A percentile compares a stretch with the other conserved stretches of the same genome.
Evolutionary conservation across 306 rosid genomes (phyloP).

Genomic region (Morella rubra): DNA sequence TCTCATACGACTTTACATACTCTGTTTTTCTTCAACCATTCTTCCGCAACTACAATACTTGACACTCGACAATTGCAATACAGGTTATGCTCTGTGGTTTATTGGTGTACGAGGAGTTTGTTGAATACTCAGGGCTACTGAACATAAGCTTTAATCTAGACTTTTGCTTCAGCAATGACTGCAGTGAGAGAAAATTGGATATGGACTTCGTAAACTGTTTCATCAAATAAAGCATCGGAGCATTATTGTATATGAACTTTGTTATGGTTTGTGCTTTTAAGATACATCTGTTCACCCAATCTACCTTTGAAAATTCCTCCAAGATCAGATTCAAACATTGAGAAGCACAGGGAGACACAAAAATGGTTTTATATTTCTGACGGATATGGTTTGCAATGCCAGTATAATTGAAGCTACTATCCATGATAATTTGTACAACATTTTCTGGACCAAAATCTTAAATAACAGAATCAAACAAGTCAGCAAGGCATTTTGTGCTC

Average conservation of each 20-base stretch:
- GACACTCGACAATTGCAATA: slow-evolving; percentile 60
- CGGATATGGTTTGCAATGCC: slow-evolving; percentile 76
- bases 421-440: slow-evolving; percentile 95
- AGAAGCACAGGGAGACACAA: slow-evolving; percentile 90
- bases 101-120: slow-evolving; percentile 62
- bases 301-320: slow-evolving; percentile 87
- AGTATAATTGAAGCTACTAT: slow-evolving; percentile 77
- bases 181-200: slow-evolving; percentile 82
- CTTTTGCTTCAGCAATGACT: slow-evolving; percentile 75
- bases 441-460: slow-evolving; percentile 87
- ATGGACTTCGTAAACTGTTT: slow-evolving; percentile 79
- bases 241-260: slow-evolving; percentile 83
- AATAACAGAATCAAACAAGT: slow-evolving; percentile 84
- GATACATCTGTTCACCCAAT: slow-evolving; percentile 89
- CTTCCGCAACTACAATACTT: no score
- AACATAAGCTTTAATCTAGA: slow-evolving; percentile 84
- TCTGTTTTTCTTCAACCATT: no score
- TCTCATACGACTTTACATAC: no score
- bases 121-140: slow-evolving; percentile 71
- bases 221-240: slow-evolving; percentile 81
- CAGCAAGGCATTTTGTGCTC: slow-evolving; percentile 86
- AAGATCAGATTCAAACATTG: slow-evolving; percentile 82
- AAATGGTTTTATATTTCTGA: slow-evolving; percentile 74
- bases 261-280: slow-evolving; percentile 85
- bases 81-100: slow-evolving; percentile 73